Conservation (phyloP, 768 basidiomycete genomes). For the Boletus reticulatus region DNA sequence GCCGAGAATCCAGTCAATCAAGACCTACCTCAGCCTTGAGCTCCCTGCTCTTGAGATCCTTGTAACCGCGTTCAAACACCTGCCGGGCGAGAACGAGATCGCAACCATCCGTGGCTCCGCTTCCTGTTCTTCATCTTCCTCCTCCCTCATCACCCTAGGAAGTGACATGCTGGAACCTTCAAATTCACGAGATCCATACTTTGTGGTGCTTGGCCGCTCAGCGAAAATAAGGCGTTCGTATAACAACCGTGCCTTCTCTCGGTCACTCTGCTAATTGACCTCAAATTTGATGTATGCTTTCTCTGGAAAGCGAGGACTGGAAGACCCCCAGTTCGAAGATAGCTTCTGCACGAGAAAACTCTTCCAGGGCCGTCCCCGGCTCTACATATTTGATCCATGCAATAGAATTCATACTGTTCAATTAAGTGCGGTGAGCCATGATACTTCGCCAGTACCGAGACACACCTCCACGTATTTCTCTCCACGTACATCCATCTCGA, state of each 20-base stretch:
- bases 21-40: constrained; percentile 83
- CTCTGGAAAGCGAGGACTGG: constrained; percentile 88
- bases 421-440: neutral
- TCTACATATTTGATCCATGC: constrained; percentile 98
- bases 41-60: constrained; percentile 74
- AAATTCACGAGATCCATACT: constrained; percentile 95
- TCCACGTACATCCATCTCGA: constrained; percentile 77
- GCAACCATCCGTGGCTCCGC: constrained; percentile 54
- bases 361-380: constrained; percentile 83
- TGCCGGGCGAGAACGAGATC: constrained; percentile 66
- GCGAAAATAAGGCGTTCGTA: constrained; percentile 84
- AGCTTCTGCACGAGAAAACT: constrained; percentile 84
- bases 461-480: constrained; percentile 83
- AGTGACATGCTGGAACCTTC: constrained; percentile 77
- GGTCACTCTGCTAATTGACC: constrained; percentile 83
- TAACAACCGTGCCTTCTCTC: constrained; percentile 75
- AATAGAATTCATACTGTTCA: constrained; percentile 77
- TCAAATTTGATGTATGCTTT: constrained; percentile 98
- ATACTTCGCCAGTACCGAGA: neutral
- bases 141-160: constrained; percentile 62
- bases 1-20: neutral
- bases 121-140: constrained; percentile 62
- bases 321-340: constrained; percentile 91
- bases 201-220: constrained; percentile 95
- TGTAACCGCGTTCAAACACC: constrained; percentile 87